These are phyloP conservation scores for Crithidia expoeki DNA, from an alignment of 208 protist species.

Conservation along the genomic window DNA sequence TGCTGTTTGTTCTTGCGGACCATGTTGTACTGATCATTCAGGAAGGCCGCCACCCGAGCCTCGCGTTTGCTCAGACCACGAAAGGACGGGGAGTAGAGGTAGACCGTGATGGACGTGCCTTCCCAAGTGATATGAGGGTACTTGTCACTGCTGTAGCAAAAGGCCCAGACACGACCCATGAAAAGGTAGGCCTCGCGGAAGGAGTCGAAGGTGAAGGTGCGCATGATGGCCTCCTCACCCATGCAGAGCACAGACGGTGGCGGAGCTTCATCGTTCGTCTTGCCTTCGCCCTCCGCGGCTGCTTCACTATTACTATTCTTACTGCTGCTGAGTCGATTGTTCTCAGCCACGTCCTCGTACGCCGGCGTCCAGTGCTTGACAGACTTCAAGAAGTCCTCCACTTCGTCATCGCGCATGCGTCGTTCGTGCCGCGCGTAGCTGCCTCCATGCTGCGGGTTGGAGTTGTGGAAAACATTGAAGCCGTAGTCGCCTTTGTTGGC, in stretches of 20 bases:
- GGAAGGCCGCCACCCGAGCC: slow-evolving; percentile 79
- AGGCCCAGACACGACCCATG: slow-evolving; percentile 84
- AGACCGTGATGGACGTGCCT: slow-evolving; percentile 60
- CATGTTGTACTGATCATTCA: slow-evolving; percentile 91
- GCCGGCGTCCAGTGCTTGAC: slow-evolving; percentile 79
- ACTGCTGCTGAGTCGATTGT: slow-evolving; percentile 3
- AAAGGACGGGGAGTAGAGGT: slow-evolving; percentile 85
- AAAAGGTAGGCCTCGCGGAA: slow-evolving; percentile 81
- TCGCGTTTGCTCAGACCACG: slow-evolving; percentile 81
- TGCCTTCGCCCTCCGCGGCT: not conserved
- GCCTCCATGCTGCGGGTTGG: slow-evolving; percentile 85
- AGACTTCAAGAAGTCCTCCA: slow-evolving; percentile 81
- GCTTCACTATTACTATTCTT: not conserved
- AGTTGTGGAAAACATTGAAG: slow-evolving; percentile 88
- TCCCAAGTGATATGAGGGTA: slow-evolving; percentile 79
- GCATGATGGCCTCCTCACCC: slow-evolving; percentile 76
- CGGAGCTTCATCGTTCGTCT: slow-evolving; percentile 23
- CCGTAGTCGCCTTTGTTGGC: slow-evolving; percentile 72
- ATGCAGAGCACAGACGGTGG: slow-evolving; percentile 24
- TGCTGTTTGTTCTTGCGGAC: slow-evolving; percentile 73
- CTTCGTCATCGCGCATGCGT: slow-evolving; percentile 85
- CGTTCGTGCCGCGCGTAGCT: slow-evolving; percentile 84
- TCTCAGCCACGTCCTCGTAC: slow-evolving; percentile 30
- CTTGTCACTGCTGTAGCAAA: slow-evolving; percentile 86
- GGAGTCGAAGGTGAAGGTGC: slow-evolving; percentile 62